These are phyloP conservation scores for Nyctanthes arbortristis DNA, from an alignment of 257 asterid species.

Conservation along the genomic window DNA sequence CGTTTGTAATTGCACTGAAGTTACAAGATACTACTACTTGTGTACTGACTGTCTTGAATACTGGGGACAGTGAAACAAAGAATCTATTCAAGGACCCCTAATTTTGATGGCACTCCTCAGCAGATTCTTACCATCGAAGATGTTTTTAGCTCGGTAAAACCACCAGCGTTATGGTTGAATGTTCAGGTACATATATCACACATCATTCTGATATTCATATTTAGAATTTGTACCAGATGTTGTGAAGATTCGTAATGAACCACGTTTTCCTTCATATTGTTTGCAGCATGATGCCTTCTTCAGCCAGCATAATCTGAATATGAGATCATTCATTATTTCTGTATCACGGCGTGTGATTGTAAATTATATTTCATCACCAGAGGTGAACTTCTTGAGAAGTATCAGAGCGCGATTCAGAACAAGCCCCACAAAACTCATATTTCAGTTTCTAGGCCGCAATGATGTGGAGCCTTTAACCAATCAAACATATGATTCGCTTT, in stretches of 20 bases:
- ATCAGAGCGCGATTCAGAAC: conserved; percentile 44
- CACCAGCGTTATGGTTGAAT: conserved; percentile 64
- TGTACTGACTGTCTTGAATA: conserved; percentile 26
- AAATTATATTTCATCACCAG: conserved; percentile 73
- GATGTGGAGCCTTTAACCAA: conserved; percentile 65
- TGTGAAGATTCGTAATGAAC: conserved; percentile 13
- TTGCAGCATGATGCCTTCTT: conserved; percentile 69
- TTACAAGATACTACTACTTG: background rate
- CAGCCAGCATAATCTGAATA: conserved; percentile 64
- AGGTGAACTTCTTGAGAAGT: conserved; percentile 64
- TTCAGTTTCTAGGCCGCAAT: conserved; percentile 47
- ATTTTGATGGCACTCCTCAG: conserved; percentile 42
- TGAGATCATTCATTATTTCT: conserved; percentile 59
- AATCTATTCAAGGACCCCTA: conserved; percentile 41
- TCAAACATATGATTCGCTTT: conserved; percentile 59
- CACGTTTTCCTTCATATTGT: conserved; percentile 6
- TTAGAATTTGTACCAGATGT: conserved; percentile 11
- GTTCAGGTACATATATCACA: conserved; percentile 52
- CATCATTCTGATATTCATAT: conserved; percentile 12
- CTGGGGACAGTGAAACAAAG: conserved; percentile 59
- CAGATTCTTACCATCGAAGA: conserved; percentile 47
- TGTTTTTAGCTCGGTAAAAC: conserved; percentile 30
- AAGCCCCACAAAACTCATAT: conserved; percentile 56
- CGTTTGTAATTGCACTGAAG: background rate
- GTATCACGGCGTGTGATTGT: conserved; percentile 40